Evolutionary conservation across 108 stramenopile species (phyloP), one percentile per base, ranked within the genome.

Genomic region (Seminavis robusta): DNA sequence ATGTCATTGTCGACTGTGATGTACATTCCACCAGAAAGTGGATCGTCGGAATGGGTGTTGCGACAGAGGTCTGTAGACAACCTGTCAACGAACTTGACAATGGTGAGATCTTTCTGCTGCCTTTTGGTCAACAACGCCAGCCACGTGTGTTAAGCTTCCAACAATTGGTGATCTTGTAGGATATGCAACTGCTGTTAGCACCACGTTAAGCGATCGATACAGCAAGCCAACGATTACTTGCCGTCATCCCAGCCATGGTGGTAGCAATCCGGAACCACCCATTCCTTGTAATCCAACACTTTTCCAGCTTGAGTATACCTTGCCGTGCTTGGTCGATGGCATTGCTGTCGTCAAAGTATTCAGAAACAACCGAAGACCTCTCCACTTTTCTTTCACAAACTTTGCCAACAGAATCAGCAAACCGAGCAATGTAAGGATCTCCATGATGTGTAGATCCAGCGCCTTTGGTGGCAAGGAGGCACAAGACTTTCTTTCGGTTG

Each of bases 241-340:
- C 26, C 23, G 25, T 50, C 10, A 61, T 50, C 17, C 59, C 59
- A 50, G 50, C 16, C 5, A 61, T 4, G 10, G 59, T 61, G 19
- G 59, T 61, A 3, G 24, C n/a, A 23, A 61, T 36, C 4, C 59
- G 8, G 32, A 61, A 61, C n/a, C 43, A 63, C 6, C 51, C 51
- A 53, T 63, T 32, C 9, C 10, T 7, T 10, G 52, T 63, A 3
- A 37, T 34, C 61, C 61, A 63, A 30, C 5, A 24, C 17, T 42
- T 42, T 52, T 63, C 52, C 6, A 63, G 61, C 3, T 52, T 7
- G 13, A 63, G 61, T 2, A 20, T 25, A 39, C 33, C 7, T 53
- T 63, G 61, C 15, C 61, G 61, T 17, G 13, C 15, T 42, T 63
- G 61, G 33, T 63, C 61, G 13, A 63, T 41, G 2, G 42, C 33